Percentiles rank a stretch among this genome's conserved stretches.
phyloP scores from a whole-genome alignment of 345 rosid species.

The Atalantia buxifolia region DNA sequence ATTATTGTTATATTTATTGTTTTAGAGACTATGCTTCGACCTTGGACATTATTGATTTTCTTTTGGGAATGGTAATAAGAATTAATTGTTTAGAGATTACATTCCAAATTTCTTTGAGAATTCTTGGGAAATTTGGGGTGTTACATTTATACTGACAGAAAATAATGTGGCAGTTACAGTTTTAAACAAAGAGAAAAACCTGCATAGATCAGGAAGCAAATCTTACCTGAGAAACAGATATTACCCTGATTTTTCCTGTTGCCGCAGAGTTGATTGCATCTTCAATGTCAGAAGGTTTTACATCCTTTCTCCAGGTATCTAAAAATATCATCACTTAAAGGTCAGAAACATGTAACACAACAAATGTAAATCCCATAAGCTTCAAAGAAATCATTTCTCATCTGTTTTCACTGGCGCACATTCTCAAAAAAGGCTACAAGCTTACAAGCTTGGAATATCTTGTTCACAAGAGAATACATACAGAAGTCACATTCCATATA shows the following conservation, averaged over 20 bases:
- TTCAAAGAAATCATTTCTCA: background rate
- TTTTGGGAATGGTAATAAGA: too few species aligned
- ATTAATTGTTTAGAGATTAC: too few species aligned
- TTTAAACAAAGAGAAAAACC: background rate
- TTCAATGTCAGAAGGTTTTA: constrained; percentile 55
- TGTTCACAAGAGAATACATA: background rate
- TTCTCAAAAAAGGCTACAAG: background rate
- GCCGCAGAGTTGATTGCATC: constrained; percentile 57
- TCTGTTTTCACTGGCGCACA: background rate
- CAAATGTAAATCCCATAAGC: background rate
- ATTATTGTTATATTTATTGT: too few species aligned
- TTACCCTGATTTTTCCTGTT: constrained; percentile 64
- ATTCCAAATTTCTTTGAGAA: too few species aligned
- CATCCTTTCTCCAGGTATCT: constrained; percentile 95
- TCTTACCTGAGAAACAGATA: constrained; percentile 70
- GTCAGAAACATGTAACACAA: background rate
- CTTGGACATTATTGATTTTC: too few species aligned
- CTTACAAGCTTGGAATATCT: background rate
- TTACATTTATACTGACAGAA: too few species aligned
- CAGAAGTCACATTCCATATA: background rate
- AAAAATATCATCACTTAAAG: constrained; percentile 10
- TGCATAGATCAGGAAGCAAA: background rate
- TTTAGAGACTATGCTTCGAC: too few species aligned
- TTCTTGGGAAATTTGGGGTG: too few species aligned
- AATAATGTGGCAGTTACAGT: background rate